phyloP scores from a whole-genome alignment of 352 stramenopile species.

The Phytophthora foliorum region DNA sequence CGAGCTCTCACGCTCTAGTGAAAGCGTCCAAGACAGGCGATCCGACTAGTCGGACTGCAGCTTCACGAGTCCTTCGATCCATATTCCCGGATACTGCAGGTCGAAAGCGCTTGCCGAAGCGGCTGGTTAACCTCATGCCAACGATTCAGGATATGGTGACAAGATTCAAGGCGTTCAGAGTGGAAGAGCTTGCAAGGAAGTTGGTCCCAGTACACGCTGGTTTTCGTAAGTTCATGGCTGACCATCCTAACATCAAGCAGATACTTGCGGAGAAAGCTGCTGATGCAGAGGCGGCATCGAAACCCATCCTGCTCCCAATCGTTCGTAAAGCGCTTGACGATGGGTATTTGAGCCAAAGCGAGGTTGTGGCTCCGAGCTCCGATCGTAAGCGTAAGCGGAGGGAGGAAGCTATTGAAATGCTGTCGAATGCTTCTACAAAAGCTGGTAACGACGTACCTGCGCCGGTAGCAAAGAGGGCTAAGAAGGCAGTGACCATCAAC shows the following conservation, averaged over 20 bases:
- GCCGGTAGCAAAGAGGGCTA: slow-evolving; percentile 23
- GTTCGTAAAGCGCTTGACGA: slow-evolving; percentile 50
- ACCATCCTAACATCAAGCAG: slow-evolving; percentile 44
- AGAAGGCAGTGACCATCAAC: background rate
- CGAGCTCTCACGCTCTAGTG: slow-evolving; percentile 44
- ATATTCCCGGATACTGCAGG: slow-evolving; percentile 51
- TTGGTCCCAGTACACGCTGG: slow-evolving; percentile 42
- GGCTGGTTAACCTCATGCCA: slow-evolving; percentile 70
- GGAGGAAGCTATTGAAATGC: slow-evolving; percentile 57
- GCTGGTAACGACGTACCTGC: background rate
- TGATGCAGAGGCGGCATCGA: slow-evolving; percentile 3
- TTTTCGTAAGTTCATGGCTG: slow-evolving; percentile 61
- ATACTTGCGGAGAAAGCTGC: slow-evolving; percentile 21
- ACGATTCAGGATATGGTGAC: slow-evolving; percentile 58
- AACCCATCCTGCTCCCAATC: slow-evolving; percentile 34
- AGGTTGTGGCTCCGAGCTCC: slow-evolving; percentile 24
- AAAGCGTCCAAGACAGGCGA: slow-evolving; percentile 39
- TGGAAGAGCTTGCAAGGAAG: slow-evolving; percentile 44
- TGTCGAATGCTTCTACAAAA: slow-evolving; percentile 46
- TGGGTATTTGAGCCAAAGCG: slow-evolving; percentile 69
- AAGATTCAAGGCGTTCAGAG: slow-evolving; percentile 45
- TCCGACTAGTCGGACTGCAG: slow-evolving; percentile 45
- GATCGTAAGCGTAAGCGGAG: slow-evolving; percentile 59
- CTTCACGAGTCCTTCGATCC: slow-evolving; percentile 48
- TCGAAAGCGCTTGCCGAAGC: slow-evolving; percentile 61